Evolutionary conservation across 805 yeast species (phyloP).

Genomic region (Lachancea waltii): DNA sequence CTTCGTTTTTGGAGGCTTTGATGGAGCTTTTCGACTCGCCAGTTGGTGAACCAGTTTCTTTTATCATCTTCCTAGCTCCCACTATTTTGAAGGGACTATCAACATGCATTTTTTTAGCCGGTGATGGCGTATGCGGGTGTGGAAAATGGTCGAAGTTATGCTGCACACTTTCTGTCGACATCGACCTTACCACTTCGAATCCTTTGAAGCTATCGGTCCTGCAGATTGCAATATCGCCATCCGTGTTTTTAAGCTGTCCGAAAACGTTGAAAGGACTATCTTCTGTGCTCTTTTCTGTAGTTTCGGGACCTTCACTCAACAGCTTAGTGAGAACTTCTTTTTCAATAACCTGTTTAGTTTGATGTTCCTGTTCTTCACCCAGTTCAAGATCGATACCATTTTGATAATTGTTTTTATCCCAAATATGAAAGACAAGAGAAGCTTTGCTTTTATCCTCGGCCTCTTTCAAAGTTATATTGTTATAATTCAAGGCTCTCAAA

Average conservation of each 20-base stretch:
- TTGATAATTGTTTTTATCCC: slow-evolving; percentile 13
- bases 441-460: neutral
- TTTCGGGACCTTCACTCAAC: neutral
- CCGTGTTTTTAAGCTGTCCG: slow-evolving; percentile 6
- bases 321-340: slow-evolving; percentile 4
- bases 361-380: slow-evolving; percentile 2
- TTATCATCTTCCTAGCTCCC: slow-evolving; percentile 8
- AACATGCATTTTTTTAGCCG: slow-evolving; percentile 16
- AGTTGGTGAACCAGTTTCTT: neutral
- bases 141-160: slow-evolving; percentile 2
- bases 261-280: slow-evolving; percentile 1
- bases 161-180: slow-evolving; percentile 4
- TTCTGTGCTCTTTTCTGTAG: neutral
- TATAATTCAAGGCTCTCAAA: slow-evolving; percentile 13
- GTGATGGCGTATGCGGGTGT: slow-evolving; percentile 10
- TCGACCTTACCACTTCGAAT: slow-evolving; percentile 4
- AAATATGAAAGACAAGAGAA: slow-evolving; percentile 11
- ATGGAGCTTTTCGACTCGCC: neutral
- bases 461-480: slow-evolving; percentile 11
- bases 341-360: slow-evolving; percentile 1
- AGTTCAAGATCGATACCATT: slow-evolving; percentile 8
- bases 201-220: slow-evolving; percentile 3
- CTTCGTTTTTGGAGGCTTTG: neutral
- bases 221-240: slow-evolving; percentile 7
- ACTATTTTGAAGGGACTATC: slow-evolving; percentile 28